phyloP scores from a whole-genome alignment of 805 yeast genomes.

The Starmerella vaccinii region DNA sequence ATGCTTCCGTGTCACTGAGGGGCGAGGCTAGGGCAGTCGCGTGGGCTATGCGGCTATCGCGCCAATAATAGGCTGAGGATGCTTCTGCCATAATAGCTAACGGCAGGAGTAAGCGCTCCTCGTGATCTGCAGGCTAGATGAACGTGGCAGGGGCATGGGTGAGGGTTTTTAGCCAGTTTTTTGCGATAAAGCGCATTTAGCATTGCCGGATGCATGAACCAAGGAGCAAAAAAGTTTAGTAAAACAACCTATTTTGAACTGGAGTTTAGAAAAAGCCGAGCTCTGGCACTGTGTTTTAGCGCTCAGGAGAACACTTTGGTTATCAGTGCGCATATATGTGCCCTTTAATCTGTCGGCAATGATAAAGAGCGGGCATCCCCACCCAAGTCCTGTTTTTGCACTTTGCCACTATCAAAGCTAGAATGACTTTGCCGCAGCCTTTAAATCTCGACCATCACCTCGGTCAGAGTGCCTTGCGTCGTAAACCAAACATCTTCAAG shows the following conservation, averaged over 20 bases:
- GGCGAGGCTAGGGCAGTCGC: neutral
- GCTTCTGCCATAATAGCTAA: neutral
- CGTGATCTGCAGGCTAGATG: neutral
- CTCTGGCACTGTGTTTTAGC: slow-evolving; percentile 3
- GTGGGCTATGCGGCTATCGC: neutral
- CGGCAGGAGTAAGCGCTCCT: neutral
- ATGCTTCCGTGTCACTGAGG: neutral
- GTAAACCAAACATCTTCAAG: slow-evolving; percentile 25
- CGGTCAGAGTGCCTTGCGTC: slow-evolving; percentile 21
- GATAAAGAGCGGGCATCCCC: neutral
- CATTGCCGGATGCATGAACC: neutral
- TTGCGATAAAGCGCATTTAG: slow-evolving; percentile 3
- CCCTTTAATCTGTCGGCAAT: neutral
- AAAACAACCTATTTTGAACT: slow-evolving; percentile 2
- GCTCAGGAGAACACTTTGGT: slow-evolving; percentile 1
- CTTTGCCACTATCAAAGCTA: neutral
- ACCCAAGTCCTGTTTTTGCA: neutral
- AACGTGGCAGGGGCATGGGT: slow-evolving; percentile 1
- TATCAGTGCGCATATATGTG: slow-evolving; percentile 6
- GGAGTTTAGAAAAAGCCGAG: slow-evolving; percentile 6
- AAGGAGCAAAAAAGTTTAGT: slow-evolving; percentile 6
- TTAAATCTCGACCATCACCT: slow-evolving; percentile 23
- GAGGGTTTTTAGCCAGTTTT: neutral
- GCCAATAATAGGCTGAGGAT: neutral
- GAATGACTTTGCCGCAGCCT: slow-evolving; percentile 12